Evolutionary conservation across 108 stramenopile genomes (phyloP).

Genomic region (Cyclotella atomus): DNA sequence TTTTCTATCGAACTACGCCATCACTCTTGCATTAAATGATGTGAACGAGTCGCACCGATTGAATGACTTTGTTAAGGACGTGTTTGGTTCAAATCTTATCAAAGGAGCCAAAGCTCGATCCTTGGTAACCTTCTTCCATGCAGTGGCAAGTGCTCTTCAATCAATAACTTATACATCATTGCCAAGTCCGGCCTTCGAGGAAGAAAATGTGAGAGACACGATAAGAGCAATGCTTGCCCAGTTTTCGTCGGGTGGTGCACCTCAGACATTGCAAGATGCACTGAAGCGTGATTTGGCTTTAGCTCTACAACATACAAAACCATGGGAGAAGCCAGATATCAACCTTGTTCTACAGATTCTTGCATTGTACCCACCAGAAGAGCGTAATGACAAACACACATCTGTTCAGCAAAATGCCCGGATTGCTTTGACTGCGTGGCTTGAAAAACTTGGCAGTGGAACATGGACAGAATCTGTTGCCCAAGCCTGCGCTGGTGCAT

Average conservation of each 20-base stretch:
- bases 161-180: neutral
- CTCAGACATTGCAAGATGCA: constrained; percentile 42
- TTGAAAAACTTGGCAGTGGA: constrained; percentile 33
- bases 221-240: constrained; percentile 32
- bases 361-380: constrained; percentile 53
- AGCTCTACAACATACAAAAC: constrained; percentile 29
- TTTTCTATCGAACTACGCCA: constrained; percentile 51
- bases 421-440: constrained; percentile 40
- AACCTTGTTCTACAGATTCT: constrained; percentile 47
- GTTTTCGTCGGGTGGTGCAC: constrained; percentile 52
- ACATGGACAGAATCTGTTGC: constrained; percentile 47
- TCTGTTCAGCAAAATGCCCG: constrained; percentile 23
- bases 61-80: constrained; percentile 21
- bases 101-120: constrained; percentile 27
- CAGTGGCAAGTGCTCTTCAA: constrained; percentile 40
- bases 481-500: constrained; percentile 53
- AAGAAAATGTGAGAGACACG: constrained; percentile 15
- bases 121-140: constrained; percentile 25
- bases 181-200: constrained; percentile 6
- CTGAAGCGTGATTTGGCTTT: constrained; percentile 33
- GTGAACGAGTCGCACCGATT: constrained; percentile 13
- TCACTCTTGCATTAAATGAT: constrained; percentile 22
- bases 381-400: constrained; percentile 12
- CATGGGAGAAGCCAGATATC: constrained; percentile 43
- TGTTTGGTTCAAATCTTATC: constrained; percentile 33